Conservation (phyloP, 2,329 filamentous ascomycete species). For the Monilinia aucupariae region DNA sequence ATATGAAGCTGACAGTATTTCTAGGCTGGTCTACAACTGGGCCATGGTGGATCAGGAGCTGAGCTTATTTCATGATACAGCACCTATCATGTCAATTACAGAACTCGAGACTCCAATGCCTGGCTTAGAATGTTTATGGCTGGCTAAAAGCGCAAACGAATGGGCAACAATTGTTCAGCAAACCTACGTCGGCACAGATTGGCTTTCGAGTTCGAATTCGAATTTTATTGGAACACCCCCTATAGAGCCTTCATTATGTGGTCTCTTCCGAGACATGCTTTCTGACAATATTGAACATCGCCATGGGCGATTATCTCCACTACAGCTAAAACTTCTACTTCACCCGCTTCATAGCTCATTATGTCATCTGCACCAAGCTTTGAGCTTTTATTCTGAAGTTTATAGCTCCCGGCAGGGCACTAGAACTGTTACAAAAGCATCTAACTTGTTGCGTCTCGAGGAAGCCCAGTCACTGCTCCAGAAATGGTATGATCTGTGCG, state of each 20-base stretch:
- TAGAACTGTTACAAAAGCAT: constrained; percentile 51
- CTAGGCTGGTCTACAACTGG: constrained; percentile 67
- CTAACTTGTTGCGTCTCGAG: constrained; percentile 55
- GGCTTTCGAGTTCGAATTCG: constrained; percentile 29
- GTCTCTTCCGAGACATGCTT: constrained; percentile 63
- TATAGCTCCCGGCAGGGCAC: constrained; percentile 40
- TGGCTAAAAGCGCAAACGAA: constrained; percentile 50
- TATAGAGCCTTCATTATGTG: constrained; percentile 53
- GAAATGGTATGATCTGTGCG: constrained; percentile 62
- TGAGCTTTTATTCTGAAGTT: constrained; percentile 59
- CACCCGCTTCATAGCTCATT: constrained; percentile 63
- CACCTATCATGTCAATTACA: constrained; percentile 57
- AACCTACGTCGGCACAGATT: constrained; percentile 47
- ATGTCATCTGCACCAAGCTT: constrained; percentile 58
- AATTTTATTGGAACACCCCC: constrained; percentile 47
- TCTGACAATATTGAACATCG: constrained; percentile 54
- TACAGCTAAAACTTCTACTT: constrained; percentile 61
- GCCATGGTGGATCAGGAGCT: constrained; percentile 70
- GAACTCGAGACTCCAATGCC: constrained; percentile 62
- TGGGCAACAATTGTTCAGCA: constrained; percentile 57
- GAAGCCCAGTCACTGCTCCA: constrained; percentile 60
- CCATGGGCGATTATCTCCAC: constrained; percentile 41
- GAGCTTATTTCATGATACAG: constrained; percentile 59
- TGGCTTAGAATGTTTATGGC: constrained; percentile 56
- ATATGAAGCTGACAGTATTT: not conserved